A percentile compares a stretch with the other conserved stretches of the same genome.
phyloP scores from a whole-genome alignment of 2,329 filamentous ascomycete species.

The Trichoderma sp. region DNA sequence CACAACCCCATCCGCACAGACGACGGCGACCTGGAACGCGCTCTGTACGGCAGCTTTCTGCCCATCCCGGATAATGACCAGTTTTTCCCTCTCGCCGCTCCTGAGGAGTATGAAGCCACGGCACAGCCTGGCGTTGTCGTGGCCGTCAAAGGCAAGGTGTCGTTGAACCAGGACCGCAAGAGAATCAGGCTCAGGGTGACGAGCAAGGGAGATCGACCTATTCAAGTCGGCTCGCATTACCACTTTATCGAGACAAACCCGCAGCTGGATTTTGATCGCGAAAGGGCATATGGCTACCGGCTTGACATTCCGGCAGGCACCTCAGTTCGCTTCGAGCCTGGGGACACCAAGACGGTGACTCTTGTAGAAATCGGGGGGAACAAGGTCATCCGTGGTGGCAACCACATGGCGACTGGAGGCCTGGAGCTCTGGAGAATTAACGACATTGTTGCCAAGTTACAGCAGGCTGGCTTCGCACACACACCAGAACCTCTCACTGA shows the following conservation, averaged over 20 bases:
- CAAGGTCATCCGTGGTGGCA: constrained; percentile 79
- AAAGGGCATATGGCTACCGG: constrained; percentile 76
- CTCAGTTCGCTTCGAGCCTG: constrained; percentile 89
- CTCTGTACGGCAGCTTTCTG: constrained; percentile 87
- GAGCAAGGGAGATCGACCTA: constrained; percentile 83
- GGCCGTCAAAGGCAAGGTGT: constrained; percentile 63
- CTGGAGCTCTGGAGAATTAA: constrained; percentile 63
- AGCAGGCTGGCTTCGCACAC: constrained; percentile 75
- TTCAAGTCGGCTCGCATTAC: constrained; percentile 93
- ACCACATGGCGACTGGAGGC: constrained; percentile 69
- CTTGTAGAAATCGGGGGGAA: constrained; percentile 84
- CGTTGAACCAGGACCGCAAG: constrained; percentile 70
- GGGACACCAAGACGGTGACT: constrained; percentile 84
- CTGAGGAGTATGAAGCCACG: constrained; percentile 62
- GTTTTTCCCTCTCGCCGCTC: constrained; percentile 63
- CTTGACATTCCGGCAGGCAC: constrained; percentile 90
- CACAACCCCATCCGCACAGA: constrained; percentile 84
- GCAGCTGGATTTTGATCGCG: constrained; percentile 81
- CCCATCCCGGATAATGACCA: constrained; percentile 65
- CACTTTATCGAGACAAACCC: constrained; percentile 97
- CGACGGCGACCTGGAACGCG: constrained; percentile 81
- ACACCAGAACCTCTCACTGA: constrained; percentile 60
- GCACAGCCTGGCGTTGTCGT: constrained; percentile 79
- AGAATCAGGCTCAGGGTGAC: constrained; percentile 74
- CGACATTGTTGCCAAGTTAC: constrained; percentile 65